phyloP scores from a whole-genome alignment of 768 basidiomycete species.

The Pisolithus albus region DNA sequence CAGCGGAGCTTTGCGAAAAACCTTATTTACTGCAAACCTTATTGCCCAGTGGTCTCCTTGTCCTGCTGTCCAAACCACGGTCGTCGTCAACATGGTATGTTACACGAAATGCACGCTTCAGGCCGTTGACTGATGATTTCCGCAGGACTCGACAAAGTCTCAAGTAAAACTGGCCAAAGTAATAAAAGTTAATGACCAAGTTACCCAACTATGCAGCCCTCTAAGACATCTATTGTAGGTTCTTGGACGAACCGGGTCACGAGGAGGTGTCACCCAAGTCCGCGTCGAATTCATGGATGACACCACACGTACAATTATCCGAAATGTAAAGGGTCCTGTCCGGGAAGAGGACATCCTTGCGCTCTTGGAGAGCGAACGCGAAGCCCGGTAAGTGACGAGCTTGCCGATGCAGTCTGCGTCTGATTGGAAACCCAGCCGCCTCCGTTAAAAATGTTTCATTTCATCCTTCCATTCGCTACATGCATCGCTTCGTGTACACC shows the following conservation, averaged over 20 bases:
- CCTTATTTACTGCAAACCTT: slow-evolving; percentile 17
- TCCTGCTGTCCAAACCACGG: slow-evolving; percentile 1
- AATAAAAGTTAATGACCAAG: slow-evolving; percentile 61
- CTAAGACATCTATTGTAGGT: slow-evolving; percentile 46
- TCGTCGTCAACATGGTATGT: slow-evolving; percentile 20
- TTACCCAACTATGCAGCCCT: background rate
- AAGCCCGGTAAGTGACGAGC: slow-evolving; percentile 77
- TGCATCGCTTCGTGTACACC: slow-evolving; percentile 1
- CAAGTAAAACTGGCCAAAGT: slow-evolving; percentile 98
- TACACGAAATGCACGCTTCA: background rate
- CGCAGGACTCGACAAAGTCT: slow-evolving; percentile 77
- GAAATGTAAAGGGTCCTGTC: slow-evolving; percentile 98
- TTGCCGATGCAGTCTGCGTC: background rate
- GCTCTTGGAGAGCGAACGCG: slow-evolving; percentile 95
- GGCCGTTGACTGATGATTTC: background rate
- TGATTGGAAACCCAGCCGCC: background rate
- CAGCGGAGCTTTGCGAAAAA: slow-evolving; percentile 17
- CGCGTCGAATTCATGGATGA: slow-evolving; percentile 99
- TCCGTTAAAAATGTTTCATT: slow-evolving; percentile 1
- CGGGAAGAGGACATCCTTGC: slow-evolving; percentile 94
- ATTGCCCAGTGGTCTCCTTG: slow-evolving; percentile 7
- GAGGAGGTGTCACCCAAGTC: slow-evolving; percentile 98
- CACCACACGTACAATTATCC: slow-evolving; percentile 89
- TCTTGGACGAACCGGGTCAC: slow-evolving; percentile 96
- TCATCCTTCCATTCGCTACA: background rate